Evolutionary conservation across 345 rosid species (phyloP).

Genomic region (Reutealis trisperma): DNA sequence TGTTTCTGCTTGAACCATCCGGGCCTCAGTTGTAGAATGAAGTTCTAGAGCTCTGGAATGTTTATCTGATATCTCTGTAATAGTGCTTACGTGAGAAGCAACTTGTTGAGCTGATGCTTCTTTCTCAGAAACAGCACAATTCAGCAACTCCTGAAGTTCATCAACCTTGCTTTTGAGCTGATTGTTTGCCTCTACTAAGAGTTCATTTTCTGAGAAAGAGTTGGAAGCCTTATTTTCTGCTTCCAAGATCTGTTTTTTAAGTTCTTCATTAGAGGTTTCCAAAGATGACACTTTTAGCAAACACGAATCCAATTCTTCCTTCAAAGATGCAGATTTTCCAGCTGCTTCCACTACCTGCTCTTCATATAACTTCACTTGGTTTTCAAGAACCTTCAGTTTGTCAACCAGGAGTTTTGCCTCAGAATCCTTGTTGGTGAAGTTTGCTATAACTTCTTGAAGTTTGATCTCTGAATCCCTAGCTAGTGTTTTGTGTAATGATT

Average conservation of each 20-base stretch:
- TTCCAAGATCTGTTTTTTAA: slow-evolving; percentile 54
- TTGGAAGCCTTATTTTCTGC: slow-evolving; percentile 59
- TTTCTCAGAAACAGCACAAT: slow-evolving; percentile 62
- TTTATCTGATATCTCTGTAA: slow-evolving; percentile 55
- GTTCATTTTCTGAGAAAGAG: slow-evolving; percentile 62
- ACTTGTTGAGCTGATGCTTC: slow-evolving; percentile 58
- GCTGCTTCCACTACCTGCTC: slow-evolving; percentile 61
- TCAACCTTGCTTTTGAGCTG: slow-evolving; percentile 75
- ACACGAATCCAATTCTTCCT: slow-evolving; percentile 67
- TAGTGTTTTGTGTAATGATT: slow-evolving; percentile 53
- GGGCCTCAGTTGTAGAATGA: slow-evolving; percentile 49
- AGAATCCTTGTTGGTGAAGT: slow-evolving; percentile 62
- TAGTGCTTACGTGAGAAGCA: slow-evolving; percentile 45
- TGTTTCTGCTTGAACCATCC: slow-evolving; percentile 37
- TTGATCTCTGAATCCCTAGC: slow-evolving; percentile 64
- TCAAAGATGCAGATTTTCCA: slow-evolving; percentile 53
- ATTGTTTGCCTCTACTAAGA: slow-evolving; percentile 68
- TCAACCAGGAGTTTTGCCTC: slow-evolving; percentile 70
- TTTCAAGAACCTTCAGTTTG: slow-evolving; percentile 60
- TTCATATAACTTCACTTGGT: slow-evolving; percentile 57
- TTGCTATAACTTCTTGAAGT: slow-evolving; percentile 60
- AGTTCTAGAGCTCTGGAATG: slow-evolving; percentile 57
- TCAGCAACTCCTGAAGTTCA: slow-evolving; percentile 71
- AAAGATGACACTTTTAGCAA: slow-evolving; percentile 54
- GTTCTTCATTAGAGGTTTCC: slow-evolving; percentile 63